Evolutionary conservation across 2,329 filamentous ascomycete species (phyloP).

Genomic region (Penicillium sclerotiorum): DNA sequence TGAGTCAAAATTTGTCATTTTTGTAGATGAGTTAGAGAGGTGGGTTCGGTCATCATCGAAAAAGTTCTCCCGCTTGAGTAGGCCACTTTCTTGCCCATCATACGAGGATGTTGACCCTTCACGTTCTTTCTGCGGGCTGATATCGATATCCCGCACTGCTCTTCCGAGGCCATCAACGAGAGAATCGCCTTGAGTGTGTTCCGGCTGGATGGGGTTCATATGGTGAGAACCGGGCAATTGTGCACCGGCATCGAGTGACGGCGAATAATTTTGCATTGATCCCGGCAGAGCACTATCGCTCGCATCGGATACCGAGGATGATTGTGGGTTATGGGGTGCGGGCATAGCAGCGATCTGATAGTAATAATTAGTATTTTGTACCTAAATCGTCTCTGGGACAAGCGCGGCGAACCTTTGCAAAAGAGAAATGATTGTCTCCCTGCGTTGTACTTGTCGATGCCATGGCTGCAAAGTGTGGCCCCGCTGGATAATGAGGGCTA

Average conservation of each 20-base stretch:
- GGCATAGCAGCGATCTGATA: slow-evolving; percentile 49
- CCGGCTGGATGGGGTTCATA: slow-evolving; percentile 18
- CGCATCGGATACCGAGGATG: slow-evolving; percentile 28
- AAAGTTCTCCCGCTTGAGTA: slow-evolving; percentile 39
- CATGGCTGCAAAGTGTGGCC: slow-evolving; percentile 31
- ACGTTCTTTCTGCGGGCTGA: slow-evolving; percentile 31
- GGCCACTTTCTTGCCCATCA: slow-evolving; percentile 31
- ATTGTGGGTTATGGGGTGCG: slow-evolving; percentile 32
- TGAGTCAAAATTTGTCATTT: slow-evolving; percentile 86
- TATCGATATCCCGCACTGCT: slow-evolving; percentile 36
- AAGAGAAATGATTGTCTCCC: slow-evolving; percentile 58
- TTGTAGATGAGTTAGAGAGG: slow-evolving; percentile 66
- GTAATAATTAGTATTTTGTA: not conserved
- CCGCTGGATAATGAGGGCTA: slow-evolving; percentile 14
- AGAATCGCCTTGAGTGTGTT: slow-evolving; percentile 24
- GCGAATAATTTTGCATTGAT: slow-evolving; percentile 19
- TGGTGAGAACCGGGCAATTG: slow-evolving; percentile 22
- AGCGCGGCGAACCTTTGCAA: slow-evolving; percentile 72
- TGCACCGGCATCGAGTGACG: slow-evolving; percentile 22
- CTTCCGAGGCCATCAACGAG: slow-evolving; percentile 35
- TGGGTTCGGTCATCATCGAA: slow-evolving; percentile 53
- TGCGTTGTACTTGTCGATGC: slow-evolving; percentile 32
- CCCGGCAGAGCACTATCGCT: slow-evolving; percentile 26
- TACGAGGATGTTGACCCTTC: slow-evolving; percentile 29
- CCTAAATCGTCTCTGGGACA: not conserved